Evolutionary conservation across 352 stramenopile genomes (phyloP).

Genomic region (Thraustotheca clavata): DNA sequence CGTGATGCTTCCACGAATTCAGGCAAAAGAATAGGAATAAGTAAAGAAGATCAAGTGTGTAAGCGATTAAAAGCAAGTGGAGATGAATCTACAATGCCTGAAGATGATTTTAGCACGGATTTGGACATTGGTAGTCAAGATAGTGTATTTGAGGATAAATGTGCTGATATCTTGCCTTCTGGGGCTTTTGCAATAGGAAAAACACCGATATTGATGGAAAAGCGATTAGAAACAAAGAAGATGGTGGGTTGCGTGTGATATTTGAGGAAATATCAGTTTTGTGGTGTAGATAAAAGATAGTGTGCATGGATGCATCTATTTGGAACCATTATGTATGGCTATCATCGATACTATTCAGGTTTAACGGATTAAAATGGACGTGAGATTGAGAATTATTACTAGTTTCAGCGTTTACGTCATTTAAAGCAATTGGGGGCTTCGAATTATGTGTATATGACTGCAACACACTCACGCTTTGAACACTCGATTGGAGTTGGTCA

Average conservation of each 20-base stretch:
- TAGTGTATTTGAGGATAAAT: too few species aligned
- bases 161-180: too few species aligned
- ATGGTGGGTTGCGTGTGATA: constrained; percentile 8
- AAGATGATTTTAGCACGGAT: background rate
- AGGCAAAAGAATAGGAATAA: background rate
- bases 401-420: constrained; percentile 92
- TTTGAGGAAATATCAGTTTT: background rate
- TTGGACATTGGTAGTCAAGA: constrained; percentile 16
- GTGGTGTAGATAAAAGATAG: constrained; percentile 69
- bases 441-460: constrained; percentile 83
- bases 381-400: background rate
- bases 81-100: background rate
- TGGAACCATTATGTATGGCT: constrained; percentile 71
- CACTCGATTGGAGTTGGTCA: constrained; percentile 92
- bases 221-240: constrained; percentile 3
- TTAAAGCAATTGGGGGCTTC: constrained; percentile 91
- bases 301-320: constrained; percentile 63
- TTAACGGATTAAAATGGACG: background rate
- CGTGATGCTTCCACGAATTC: background rate
- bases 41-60: background rate
- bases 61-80: constrained; percentile 13
- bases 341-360: constrained; percentile 78
- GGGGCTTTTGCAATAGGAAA: background rate
- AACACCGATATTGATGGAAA: background rate
- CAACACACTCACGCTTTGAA: constrained; percentile 71